Evolutionary conservation across 805 yeast species (phyloP), one percentile per base, ranked within the genome.

Genomic region (Ogataea polymorpha): DNA sequence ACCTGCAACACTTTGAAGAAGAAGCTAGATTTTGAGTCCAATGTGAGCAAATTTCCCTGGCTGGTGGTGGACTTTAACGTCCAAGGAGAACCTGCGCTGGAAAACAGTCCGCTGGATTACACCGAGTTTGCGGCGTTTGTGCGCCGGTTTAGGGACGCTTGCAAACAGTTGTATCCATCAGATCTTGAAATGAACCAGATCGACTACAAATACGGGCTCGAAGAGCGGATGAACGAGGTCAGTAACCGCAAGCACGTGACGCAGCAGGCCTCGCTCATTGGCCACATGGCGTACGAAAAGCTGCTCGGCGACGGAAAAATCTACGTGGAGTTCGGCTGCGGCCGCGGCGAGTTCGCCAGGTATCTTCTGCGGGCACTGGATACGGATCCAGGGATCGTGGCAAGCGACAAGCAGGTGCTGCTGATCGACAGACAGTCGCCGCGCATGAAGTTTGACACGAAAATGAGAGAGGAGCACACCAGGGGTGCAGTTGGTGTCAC

Each of bases 301-400:
- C 55, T 82, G 6, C 62, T 82, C 27, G 58, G 61, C 1, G 29
- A 58, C 2, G 43, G 50, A 2, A 39, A 52, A 26, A 63, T 69
- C 37, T 77, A 78, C 55, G 58, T 84, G 21, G 97, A 89, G 61
- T 88, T 87, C 67, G 97, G 97, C 0, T 86, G 96, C 59, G 97
- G 97, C 0, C 75, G 90, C 48, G 96, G 86, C 2, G 96, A 90
- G 56, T 70, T 89, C 17, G 74, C 89, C 1, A 63, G 95, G 43
- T 84, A 79, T 52, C 65, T 86, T 10, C 70, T 62, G 56, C 37
- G 65, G 56, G 50, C 67, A 3, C 32, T 64, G 25, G 48, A 51
- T 32, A 36, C 46, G 3, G 50, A 52, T 23, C 34, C 42, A 10
- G 34, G 27, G 15, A 21, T 39, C 4, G 31, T 13, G 14, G 23